Percentiles rank a stretch among this genome's conserved stretches.
These are phyloP conservation scores for Aspergillus heteromorphus DNA, from an alignment of 495 filamentous ascomycete genomes.

Conservation along the genomic window DNA sequence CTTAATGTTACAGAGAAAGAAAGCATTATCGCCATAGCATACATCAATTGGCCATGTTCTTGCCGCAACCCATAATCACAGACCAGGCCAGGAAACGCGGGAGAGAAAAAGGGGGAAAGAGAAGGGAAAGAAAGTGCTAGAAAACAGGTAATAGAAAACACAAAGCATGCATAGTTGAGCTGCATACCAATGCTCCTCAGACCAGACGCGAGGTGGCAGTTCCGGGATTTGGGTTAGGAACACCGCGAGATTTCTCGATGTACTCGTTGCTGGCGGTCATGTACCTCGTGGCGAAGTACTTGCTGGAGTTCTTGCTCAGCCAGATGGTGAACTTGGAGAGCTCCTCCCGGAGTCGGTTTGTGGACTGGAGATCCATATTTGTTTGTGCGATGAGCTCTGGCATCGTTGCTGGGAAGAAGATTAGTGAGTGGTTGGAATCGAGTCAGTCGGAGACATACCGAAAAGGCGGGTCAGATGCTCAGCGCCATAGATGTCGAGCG, in stretches of 20 bases:
- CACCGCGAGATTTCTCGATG: constrained; percentile 47
- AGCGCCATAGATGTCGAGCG: constrained; percentile 80
- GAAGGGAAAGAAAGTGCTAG: not conserved
- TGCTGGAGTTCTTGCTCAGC: constrained; percentile 65
- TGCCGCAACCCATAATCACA: not conserved
- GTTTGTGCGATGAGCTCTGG: constrained; percentile 94
- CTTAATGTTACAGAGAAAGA: constrained; percentile 5
- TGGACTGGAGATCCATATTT: constrained; percentile 90
- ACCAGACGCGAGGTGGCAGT: constrained; percentile 27
- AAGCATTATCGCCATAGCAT: constrained; percentile 1
- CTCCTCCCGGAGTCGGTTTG: constrained; percentile 82
- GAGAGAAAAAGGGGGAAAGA: not conserved
- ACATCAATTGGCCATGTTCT: not conserved
- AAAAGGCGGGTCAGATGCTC: constrained; percentile 87
- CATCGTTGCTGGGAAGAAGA: constrained; percentile 63
- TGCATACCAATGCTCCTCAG: constrained; percentile 1
- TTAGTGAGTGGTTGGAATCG: constrained; percentile 6
- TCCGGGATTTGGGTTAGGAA: constrained; percentile 22
- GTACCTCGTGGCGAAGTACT: constrained; percentile 76
- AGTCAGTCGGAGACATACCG: constrained; percentile 49
- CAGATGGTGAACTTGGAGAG: constrained; percentile 73
- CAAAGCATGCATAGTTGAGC: not conserved
- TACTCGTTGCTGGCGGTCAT: constrained; percentile 59
- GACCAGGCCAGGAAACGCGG: not conserved
- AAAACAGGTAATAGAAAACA: not conserved